Evolutionary conservation across 208 protist genomes (phyloP).

Genomic region (Leishmania major): DNA sequence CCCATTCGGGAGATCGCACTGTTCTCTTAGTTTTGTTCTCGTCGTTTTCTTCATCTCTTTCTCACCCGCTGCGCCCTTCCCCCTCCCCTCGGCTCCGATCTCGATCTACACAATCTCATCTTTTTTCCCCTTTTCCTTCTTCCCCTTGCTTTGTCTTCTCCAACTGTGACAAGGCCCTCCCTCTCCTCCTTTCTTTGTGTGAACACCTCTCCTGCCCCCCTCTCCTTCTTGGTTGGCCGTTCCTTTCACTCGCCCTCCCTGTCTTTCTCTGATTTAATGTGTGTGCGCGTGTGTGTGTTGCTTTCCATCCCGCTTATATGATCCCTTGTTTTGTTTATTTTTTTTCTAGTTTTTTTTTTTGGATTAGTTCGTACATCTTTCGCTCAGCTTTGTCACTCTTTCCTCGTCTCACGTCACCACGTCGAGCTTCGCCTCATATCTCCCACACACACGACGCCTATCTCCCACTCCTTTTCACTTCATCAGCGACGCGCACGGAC

Average conservation of each 20-base stretch:
- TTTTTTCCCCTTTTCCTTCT: background rate
- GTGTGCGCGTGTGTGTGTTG: background rate
- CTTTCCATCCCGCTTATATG: background rate
- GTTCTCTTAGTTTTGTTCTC: background rate
- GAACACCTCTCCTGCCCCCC: background rate
- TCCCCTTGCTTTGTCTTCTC: background rate
- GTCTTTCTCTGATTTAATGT: no score
- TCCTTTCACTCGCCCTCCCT: background rate
- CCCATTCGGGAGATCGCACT: background rate
- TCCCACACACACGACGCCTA: background rate
- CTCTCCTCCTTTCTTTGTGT: background rate
- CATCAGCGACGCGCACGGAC: background rate
- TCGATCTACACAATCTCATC: background rate
- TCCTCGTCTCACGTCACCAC: background rate
- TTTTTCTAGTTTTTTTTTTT: background rate
- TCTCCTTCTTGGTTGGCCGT: background rate
- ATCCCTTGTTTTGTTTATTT: background rate
- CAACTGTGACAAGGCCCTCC: background rate
- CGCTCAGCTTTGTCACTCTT: background rate
- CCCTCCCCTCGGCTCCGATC: background rate
- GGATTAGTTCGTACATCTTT: background rate
- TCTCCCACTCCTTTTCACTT: background rate
- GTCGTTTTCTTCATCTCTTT: background rate
- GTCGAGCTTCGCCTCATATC: background rate
- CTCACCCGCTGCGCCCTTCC: background rate